Evolutionary conservation across 768 basidiomycete species (phyloP), one percentile per base, ranked within the genome.

Genomic region (Lactarius deliciosus): DNA sequence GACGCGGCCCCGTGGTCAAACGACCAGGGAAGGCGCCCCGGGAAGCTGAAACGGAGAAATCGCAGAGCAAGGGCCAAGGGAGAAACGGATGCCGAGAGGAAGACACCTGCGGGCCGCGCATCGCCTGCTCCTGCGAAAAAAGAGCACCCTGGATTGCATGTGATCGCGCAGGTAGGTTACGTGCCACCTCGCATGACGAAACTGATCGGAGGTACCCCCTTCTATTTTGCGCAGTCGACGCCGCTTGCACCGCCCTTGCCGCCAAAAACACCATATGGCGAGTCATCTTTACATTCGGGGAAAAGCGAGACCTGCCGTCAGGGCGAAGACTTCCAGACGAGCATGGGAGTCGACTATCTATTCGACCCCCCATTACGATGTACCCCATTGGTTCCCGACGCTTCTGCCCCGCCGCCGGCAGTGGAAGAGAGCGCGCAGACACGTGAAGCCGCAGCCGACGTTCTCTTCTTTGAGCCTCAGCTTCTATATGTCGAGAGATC

Each of bases 401-500:
- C 36, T 7, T 8, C 22, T n/a, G 8, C 32, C 9, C 28, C 56
- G 25, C 22, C 32, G 10, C 45, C 16, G 18, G 9, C 15, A 20
- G 65, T 41, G 8, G 5, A 13, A 25, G 65, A 66, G 56, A 34
- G 65, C 40, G 38, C 40, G 28, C 65, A 63, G 61, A 66, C 65
- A 20, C 61, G 61, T 18, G 55, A 66, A 43, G 65, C 50, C 16
- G 61, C 65, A 1, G 40, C 56, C n/a, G 61, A 66, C 20, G 61
- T 45, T 15, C 61, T 66, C 47, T 66, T 66, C 43, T 66, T 66
- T 28, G 53, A 50, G 32, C 43, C 56, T 11, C 56, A 18, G 16
- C 30, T 34, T 34, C 32, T 34, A 32, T 38, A 22, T 54, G 47
- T 43, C 41, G n/a, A n/a, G n/a, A n/a, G n/a, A n/a, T n/a, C n/a